Evolutionary conservation across 768 basidiomycete genomes (phyloP).

Genomic region (Lactarius evosmus): DNA sequence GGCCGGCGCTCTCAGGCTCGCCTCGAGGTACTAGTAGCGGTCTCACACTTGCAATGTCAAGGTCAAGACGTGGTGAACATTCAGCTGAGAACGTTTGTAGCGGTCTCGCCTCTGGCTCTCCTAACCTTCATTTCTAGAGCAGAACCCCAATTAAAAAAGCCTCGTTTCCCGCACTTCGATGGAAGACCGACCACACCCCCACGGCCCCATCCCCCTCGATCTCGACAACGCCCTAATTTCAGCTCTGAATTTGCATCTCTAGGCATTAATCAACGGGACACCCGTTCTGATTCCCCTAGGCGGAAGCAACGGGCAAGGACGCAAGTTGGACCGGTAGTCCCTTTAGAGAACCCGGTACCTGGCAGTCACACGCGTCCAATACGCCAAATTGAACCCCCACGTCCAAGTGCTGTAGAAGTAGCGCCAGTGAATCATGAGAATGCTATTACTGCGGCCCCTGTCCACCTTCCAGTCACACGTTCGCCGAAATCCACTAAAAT

Average conservation of each 20-base stretch:
- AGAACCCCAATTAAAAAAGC: not conserved
- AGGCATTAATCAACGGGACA: not conserved
- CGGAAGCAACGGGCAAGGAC: not conserved
- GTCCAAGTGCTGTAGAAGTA: not conserved
- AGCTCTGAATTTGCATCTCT: constrained; percentile 10
- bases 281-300: not conserved
- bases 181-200: not conserved
- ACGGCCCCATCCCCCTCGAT: not conserved
- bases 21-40: not conserved
- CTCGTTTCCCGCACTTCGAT: constrained; percentile 4
- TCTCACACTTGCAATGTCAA: not conserved
- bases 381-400: not conserved
- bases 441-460: not conserved
- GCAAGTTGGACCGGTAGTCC: not conserved
- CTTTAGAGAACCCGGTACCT: not conserved
- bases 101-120: not conserved
- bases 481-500: not conserved
- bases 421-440: constrained; percentile 6
- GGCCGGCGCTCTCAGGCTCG: no score
- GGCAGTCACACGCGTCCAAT: not conserved
- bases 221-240: constrained; percentile 3
- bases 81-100: not conserved
- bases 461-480: not conserved
- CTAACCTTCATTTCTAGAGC: not conserved
- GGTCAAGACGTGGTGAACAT: not conserved